A percentile compares a stretch with the other conserved stretches of the same genome.
Conservation (phyloP, 2,329 filamentous ascomycete species). For the Cercospora sp. region DNA sequence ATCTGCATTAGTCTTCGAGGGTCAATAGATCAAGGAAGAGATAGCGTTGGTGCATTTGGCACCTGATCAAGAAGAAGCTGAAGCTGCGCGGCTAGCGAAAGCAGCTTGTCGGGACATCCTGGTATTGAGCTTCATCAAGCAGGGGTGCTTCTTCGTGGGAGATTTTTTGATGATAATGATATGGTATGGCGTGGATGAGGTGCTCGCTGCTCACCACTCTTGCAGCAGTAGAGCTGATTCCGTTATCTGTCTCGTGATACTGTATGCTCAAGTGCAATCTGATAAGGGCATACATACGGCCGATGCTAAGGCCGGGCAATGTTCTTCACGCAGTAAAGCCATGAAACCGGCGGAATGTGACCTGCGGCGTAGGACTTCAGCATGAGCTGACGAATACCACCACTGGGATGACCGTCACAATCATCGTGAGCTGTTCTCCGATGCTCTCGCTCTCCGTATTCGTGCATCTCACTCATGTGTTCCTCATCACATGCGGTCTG, state of each 20-base stretch:
- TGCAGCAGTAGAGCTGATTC: not conserved
- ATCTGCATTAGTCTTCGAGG: not conserved
- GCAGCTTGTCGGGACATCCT: not conserved
- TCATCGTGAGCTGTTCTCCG: not conserved
- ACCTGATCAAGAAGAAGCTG: not conserved
- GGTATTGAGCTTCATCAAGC: not conserved
- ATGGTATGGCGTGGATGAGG: not conserved
- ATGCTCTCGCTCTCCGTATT: not conserved
- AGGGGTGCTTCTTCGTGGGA: not conserved
- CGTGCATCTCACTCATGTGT: conserved; percentile 4
- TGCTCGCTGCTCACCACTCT: not conserved
- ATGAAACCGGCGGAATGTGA: not conserved
- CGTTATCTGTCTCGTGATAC: not conserved
- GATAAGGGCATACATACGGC: not conserved
- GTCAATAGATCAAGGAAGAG: not conserved
- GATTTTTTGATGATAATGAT: not conserved
- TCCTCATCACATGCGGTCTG: conserved; percentile 4
- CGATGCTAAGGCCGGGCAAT: not conserved
- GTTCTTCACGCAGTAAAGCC: not conserved
- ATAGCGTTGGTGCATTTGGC: not conserved
- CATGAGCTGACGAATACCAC: not conserved
- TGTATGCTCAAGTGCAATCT: not conserved
- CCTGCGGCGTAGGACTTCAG: not conserved
- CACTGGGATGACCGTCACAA: not conserved
- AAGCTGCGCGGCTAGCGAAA: not conserved